Evolutionary conservation across 2,329 filamentous ascomycete genomes (phyloP), one percentile per base, ranked within the genome.

Genomic region (Xylariaceae sp.): DNA sequence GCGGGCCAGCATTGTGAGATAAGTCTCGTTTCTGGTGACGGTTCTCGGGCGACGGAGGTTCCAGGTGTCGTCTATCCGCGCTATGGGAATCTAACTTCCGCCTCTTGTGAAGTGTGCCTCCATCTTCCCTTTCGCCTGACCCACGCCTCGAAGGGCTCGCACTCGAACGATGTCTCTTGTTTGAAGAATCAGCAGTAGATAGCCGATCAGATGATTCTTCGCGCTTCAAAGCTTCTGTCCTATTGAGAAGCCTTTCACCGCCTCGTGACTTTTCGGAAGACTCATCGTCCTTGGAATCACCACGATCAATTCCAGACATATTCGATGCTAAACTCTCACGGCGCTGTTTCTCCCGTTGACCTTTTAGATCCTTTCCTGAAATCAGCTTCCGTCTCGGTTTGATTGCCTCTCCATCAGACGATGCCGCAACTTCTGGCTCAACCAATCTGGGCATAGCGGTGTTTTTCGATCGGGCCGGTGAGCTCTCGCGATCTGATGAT

Each of bases 341-440:
- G 15, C 83, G 77, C 64, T 85, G 81, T 69, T 81, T 82, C 56
- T 84, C 80, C 15, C 81, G 76, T 67, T 85, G 82, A 8, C 81
- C 82, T 61, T 84, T 82, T 45, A 86, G 72, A 58, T 87, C 85
- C 55, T 80, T 81, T 41, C 85, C 85, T 0, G 85, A 87, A 17
- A 88, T 78, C 9, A 88, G 77, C 67, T 87, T 88, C 45, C 83
- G 77, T 23, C 85, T 75, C 1, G 84, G 84, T 67, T 87, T 88
- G 18, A 77, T 70, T 7, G 80, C 71, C 68, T 85, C 83, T 1
- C 79, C 84, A 67, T 82, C 82, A 39, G 83, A 85, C 0, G 81
- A 83, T 5, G 77, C 73, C 30, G 62, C 62, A 30, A 62, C 51
- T 52, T 87, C 85, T 0, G 81, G 77, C 55, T 87, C 84, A 1